These are phyloP conservation scores for Coniochaeta sp. DNA, from an alignment of 2,329 filamentous ascomycete genomes.

Conservation along the genomic window DNA sequence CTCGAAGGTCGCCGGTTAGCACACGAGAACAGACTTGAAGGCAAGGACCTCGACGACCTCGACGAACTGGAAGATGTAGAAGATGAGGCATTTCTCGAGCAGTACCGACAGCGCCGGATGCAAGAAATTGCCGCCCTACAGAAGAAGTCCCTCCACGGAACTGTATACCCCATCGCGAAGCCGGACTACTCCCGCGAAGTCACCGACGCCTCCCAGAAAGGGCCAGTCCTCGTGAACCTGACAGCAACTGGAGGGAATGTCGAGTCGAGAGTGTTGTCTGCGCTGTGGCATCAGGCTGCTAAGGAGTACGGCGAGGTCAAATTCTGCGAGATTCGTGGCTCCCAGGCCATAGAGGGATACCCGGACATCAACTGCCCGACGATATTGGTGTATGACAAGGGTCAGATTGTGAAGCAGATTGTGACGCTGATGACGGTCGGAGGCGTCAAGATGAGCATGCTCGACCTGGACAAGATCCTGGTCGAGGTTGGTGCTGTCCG, in stretches of 20 bases:
- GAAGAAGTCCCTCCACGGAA: conserved; percentile 74
- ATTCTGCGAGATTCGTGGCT: conserved; percentile 90
- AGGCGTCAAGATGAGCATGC: conserved; percentile 62
- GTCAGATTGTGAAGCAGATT: conserved; percentile 84
- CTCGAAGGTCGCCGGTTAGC: conserved; percentile 74
- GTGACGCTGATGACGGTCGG: conserved; percentile 80
- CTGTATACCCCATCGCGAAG: conserved; percentile 90
- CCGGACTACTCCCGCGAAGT: conserved; percentile 88
- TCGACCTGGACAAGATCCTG: conserved; percentile 73
- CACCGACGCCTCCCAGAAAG: conserved; percentile 76
- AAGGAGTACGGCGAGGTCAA: conserved; percentile 88
- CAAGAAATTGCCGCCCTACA: conserved; percentile 70
- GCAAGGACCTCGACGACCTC: conserved; percentile 90
- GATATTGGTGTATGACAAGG: conserved; percentile 84
- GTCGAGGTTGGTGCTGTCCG: conserved; percentile 76
- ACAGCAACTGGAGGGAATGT: conserved; percentile 75
- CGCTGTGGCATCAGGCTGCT: conserved; percentile 81
- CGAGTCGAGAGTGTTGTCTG: conserved; percentile 75
- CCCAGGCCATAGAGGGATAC: conserved; percentile 94
- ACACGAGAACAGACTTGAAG: conserved; percentile 87
- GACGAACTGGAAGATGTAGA: conserved; percentile 92
- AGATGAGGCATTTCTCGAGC: conserved; percentile 84
- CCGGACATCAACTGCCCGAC: conserved; percentile 93
- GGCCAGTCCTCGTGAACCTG: conserved; percentile 68
- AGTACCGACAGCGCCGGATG: conserved; percentile 82